Conservation (phyloP, 23 red algal genomes). For the Gracilaria vermiculophylla region DNA sequence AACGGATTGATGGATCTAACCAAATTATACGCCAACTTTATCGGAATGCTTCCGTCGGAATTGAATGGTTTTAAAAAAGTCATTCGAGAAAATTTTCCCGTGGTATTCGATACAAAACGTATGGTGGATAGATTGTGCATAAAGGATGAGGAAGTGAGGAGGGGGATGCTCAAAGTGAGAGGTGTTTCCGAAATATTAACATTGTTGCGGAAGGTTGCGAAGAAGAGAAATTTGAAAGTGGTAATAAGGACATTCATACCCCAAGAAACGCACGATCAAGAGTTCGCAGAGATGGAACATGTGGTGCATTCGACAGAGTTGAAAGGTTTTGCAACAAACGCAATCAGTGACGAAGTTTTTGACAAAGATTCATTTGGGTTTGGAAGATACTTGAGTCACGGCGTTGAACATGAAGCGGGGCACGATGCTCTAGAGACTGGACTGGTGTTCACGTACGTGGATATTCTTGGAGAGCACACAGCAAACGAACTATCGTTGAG, state of each 20-base stretch:
- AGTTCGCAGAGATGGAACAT: neutral
- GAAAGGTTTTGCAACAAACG: neutral
- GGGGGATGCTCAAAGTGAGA: constrained; percentile 1
- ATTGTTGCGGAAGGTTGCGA: neutral
- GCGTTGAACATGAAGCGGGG: constrained; percentile 41
- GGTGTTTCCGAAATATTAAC: constrained; percentile 3
- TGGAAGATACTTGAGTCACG: constrained; percentile 24
- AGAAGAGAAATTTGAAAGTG: constrained; percentile 3
- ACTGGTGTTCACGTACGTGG: constrained; percentile 19
- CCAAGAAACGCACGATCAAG: neutral
- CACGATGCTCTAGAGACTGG: constrained; percentile 63
- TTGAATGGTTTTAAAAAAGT: constrained; percentile 22
- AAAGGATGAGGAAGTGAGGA: constrained; percentile 10
- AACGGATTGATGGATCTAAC: constrained; percentile 44
- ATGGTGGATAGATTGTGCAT: constrained; percentile 34
- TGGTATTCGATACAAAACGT: constrained; percentile 58
- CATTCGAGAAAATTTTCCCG: constrained; percentile 15
- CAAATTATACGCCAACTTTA: constrained; percentile 64
- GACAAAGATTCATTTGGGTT: constrained; percentile 22
- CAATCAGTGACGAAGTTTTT: neutral
- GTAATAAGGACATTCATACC: constrained; percentile 19
- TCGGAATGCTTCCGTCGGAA: constrained; percentile 13
- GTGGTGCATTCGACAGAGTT: neutral
- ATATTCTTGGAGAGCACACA: neutral
- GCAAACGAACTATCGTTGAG: constrained; percentile 34